phyloP scores from a whole-genome alignment of 352 stramenopile species.

The Pythium monospermum region DNA sequence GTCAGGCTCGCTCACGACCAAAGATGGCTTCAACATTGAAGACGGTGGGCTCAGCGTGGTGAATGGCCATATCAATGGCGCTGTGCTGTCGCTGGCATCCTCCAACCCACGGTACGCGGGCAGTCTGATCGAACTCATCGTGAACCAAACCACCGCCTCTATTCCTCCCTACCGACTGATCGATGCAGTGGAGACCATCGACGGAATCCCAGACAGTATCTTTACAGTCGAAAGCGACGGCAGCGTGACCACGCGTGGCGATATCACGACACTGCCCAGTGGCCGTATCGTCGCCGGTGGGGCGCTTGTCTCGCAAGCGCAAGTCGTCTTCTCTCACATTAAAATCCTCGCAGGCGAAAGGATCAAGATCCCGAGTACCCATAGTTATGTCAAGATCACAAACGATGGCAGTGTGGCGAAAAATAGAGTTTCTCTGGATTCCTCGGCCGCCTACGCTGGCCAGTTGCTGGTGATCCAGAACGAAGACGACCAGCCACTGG shows the following conservation, averaged over 20 bases:
- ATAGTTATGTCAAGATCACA: conserved; percentile 69
- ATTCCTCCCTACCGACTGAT: conserved; percentile 42
- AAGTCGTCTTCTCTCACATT: conserved; percentile 44
- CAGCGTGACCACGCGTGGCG: conserved; percentile 38
- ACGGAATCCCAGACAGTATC: conserved; percentile 13
- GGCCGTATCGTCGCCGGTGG: conserved; percentile 47
- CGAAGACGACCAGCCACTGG: conserved; percentile 49
- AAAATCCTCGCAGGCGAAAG: conserved; percentile 30
- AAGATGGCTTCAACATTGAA: conserved; percentile 52
- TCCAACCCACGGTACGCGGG: conserved; percentile 48
- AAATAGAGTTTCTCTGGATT: conserved; percentile 44
- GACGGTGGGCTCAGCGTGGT: conserved; percentile 53
- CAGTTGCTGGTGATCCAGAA: conserved; percentile 78
- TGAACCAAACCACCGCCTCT: conserved; percentile 19
- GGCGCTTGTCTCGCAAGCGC: conserved; percentile 43
- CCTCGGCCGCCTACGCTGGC: conserved; percentile 32
- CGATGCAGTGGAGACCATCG: conserved; percentile 22
- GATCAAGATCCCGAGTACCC: conserved; percentile 46
- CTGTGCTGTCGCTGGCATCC: conserved; percentile 37
- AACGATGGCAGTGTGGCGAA: conserved; percentile 31
- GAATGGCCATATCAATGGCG: conserved; percentile 38
- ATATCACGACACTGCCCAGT: conserved; percentile 38
- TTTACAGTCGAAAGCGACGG: conserved; percentile 50
- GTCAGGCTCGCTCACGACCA: conserved; percentile 39
- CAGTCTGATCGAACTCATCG: conserved; percentile 45